Conservation (phyloP, 2,329 filamentous ascomycete species). For the Fusarium anguioides region DNA sequence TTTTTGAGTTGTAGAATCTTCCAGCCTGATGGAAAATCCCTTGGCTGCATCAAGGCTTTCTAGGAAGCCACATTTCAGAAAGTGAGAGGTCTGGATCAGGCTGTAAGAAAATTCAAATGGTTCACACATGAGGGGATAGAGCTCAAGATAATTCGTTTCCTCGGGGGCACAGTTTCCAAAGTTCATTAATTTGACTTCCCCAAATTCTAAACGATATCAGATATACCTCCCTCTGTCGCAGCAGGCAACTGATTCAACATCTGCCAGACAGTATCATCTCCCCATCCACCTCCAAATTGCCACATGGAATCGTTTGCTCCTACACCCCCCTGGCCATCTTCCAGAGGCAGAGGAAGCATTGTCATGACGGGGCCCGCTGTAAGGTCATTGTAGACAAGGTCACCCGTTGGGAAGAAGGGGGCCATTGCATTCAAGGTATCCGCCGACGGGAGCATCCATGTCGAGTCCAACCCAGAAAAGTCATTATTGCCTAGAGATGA, state of each 20-base stretch:
- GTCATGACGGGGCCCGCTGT: slow-evolving; percentile 53
- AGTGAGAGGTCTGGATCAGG: not conserved
- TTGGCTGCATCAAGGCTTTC: not conserved
- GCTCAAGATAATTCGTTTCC: not conserved
- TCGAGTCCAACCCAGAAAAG: slow-evolving; percentile 28
- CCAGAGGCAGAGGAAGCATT: slow-evolving; percentile 33
- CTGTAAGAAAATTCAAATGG: not conserved
- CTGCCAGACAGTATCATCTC: slow-evolving; percentile 66
- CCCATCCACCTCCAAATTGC: slow-evolving; percentile 67
- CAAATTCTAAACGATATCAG: not conserved
- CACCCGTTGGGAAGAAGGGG: slow-evolving; percentile 67
- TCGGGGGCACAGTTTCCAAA: not conserved
- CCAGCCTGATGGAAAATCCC: not conserved
- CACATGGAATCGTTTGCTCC: slow-evolving; percentile 46
- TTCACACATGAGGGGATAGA: not conserved
- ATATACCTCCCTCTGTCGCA: slow-evolving; percentile 20
- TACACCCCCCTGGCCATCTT: slow-evolving; percentile 3
- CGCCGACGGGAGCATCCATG: slow-evolving; percentile 57
- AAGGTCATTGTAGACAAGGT: slow-evolving; percentile 68
- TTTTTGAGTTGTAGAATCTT: not conserved
- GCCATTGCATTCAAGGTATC: slow-evolving; percentile 64
- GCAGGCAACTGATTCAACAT: slow-evolving; percentile 63
- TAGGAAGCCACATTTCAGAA: not conserved
- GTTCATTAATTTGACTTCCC: not conserved
- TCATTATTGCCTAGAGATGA: slow-evolving; percentile 16